A percentile compares a stretch with the other conserved stretches of the same genome.
phyloP scores from a whole-genome alignment of 352 stramenopile species.

The Thalassiosira exigua region DNA sequence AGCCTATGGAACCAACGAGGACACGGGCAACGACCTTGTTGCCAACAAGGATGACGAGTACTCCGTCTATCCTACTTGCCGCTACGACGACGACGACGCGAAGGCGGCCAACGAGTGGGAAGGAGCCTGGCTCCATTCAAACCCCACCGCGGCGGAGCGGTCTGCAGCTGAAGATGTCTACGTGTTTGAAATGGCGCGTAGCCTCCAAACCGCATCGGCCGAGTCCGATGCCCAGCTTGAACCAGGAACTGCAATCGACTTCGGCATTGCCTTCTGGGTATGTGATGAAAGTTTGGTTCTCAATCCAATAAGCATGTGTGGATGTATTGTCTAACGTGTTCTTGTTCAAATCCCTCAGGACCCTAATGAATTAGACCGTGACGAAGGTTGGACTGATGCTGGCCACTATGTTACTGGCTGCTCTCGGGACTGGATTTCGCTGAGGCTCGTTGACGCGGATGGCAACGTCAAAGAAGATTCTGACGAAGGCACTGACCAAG shows the following conservation, averaged over 20 bases:
- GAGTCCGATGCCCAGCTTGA: slow-evolving; percentile 43
- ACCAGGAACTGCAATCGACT: slow-evolving; percentile 25
- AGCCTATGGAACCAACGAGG: slow-evolving; percentile 23
- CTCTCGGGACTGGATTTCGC: slow-evolving; percentile 40
- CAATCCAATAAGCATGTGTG: neutral
- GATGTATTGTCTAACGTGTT: neutral
- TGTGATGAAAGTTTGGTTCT: neutral
- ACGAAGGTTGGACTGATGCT: slow-evolving; percentile 35
- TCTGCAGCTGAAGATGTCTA: slow-evolving; percentile 24
- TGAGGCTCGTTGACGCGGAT: slow-evolving; percentile 23
- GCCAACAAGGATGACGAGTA: slow-evolving; percentile 55
- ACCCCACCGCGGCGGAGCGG: neutral
- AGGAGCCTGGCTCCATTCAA: slow-evolving; percentile 34
- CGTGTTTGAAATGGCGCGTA: slow-evolving; percentile 52
- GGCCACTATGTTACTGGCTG: slow-evolving; percentile 51
- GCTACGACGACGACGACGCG: slow-evolving; percentile 45
- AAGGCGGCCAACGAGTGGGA: slow-evolving; percentile 50
- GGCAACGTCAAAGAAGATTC: slow-evolving; percentile 3
- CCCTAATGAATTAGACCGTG: slow-evolving; percentile 31
- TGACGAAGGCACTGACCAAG: neutral
- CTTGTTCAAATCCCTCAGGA: slow-evolving; percentile 36
- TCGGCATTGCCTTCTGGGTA: slow-evolving; percentile 51
- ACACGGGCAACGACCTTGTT: slow-evolving; percentile 31
- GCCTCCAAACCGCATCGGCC: slow-evolving; percentile 30
- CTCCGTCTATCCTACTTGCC: slow-evolving; percentile 35